Percentiles rank a stretch among this genome's conserved stretches.
Conservation (phyloP, 805 yeast genomes). For the Candida namnaoensis region DNA sequence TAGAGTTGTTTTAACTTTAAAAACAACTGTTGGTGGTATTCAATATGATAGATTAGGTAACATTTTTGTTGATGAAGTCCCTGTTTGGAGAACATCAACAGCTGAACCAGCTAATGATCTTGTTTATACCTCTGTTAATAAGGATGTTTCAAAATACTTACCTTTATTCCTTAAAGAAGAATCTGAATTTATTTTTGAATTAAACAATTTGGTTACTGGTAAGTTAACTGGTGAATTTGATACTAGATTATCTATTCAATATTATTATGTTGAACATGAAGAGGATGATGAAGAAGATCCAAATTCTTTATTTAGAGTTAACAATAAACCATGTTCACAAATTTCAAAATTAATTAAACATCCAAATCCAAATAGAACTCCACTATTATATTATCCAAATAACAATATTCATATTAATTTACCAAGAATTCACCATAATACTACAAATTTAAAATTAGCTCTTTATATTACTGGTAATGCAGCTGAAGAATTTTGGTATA, state of each 20-base stretch:
- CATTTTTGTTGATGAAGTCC: conserved; percentile 50
- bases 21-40: conserved; percentile 45
- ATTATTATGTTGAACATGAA: conserved; percentile 26
- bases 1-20: conserved; percentile 43
- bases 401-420: conserved; percentile 26
- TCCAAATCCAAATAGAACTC: conserved; percentile 24
- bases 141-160: conserved; percentile 56
- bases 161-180: conserved; percentile 35
- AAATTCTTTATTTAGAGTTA: conserved; percentile 10
- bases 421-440: conserved; percentile 42
- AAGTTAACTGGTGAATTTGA: conserved; percentile 55
- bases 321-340: conserved; percentile 12
- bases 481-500: conserved; percentile 80
- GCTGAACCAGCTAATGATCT: conserved; percentile 59
- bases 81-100: conserved; percentile 81
- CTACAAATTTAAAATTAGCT: conserved; percentile 42
- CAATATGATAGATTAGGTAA: conserved; percentile 64
- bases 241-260: conserved; percentile 41
- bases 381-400: conserved; percentile 37
- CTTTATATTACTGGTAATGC: conserved; percentile 68
- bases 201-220: conserved; percentile 53
- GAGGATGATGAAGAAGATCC: conserved; percentile 8
- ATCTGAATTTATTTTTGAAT: conserved; percentile 40
- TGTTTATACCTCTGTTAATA: conserved; percentile 40
- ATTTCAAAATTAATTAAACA: conserved; percentile 7